Evolutionary conservation across 2,329 filamentous ascomycete species (phyloP), one percentile per base, ranked within the genome.

Genomic region (Didymella lethalis): DNA sequence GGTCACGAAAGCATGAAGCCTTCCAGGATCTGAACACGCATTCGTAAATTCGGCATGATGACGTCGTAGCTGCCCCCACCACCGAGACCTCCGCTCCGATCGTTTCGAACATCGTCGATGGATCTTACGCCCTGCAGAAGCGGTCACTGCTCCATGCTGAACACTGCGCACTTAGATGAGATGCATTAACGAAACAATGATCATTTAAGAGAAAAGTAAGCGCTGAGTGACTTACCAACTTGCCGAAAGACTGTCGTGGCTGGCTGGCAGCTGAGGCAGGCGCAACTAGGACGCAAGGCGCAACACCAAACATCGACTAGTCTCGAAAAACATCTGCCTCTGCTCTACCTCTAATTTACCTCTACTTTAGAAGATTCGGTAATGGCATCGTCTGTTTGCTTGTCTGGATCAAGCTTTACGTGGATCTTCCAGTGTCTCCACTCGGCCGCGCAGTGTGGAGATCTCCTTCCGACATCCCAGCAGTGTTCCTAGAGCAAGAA

Each of bases 41-140:
- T 34, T 41, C 36, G 28, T 32, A 43, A 47, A 26, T 40, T 52
- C 34, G 48, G 26, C 44, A 51, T 26, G 31, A 61, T 61, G 58
- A 61, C 58, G 58, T 61, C 52, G 48, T 36, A 40, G 45, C n/a
- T 50, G 57, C n/a, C 31, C 56, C 57, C 56, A 54, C 56, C 31
- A 41, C 23, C 38, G 34, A 29, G 18, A 2, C 31, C 44, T 48
- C 36, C 36, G 36, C 36, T 44, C 36, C 36, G 48, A 40, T 31
- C 46, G 8, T 25, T 8, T 11, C 29, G 12, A 7, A 34, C 18
- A 4, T 14, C 8, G 36, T 40, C 18, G 16, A 18, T 32, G 31
- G 31, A 5, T 16, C 14, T 11, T 11, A 20, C 36, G 7, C 6
- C 14, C 32, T n/a, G 32, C 6, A n/a, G 32, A 36, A 2, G n/a